phyloP scores from a whole-genome alignment of 2,329 filamentous ascomycete species.

The Exophiala oligosperma region DNA sequence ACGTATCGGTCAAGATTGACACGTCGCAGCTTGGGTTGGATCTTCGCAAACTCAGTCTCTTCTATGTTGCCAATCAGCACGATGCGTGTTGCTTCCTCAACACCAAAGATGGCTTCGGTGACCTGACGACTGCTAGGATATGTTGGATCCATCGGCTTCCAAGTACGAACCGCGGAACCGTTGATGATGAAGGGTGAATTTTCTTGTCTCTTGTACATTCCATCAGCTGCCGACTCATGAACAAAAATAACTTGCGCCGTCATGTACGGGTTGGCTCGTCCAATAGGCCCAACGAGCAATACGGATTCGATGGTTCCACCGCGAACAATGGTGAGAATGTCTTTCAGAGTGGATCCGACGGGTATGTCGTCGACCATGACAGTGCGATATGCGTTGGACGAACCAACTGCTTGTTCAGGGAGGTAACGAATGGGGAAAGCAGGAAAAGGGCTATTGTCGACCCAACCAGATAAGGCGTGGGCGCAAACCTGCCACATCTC shows the following conservation, averaged over 20 bases:
- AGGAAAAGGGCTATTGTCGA: constrained; percentile 13
- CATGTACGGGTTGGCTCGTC: constrained; percentile 20
- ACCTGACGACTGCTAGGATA: constrained; percentile 25
- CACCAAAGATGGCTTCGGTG: constrained; percentile 21
- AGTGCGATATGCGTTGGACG: constrained; percentile 25
- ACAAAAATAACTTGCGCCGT: constrained; percentile 28
- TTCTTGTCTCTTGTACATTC: constrained; percentile 21
- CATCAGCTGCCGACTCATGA: constrained; percentile 20
- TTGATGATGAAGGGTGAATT: constrained; percentile 21
- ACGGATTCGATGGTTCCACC: constrained; percentile 27
- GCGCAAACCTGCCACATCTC: constrained; percentile 9
- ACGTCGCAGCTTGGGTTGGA: constrained; percentile 12
- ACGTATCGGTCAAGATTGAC: constrained; percentile 9
- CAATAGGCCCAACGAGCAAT: constrained; percentile 25
- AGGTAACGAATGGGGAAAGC: constrained; percentile 26
- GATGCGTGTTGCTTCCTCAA: constrained; percentile 21
- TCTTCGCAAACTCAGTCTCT: constrained; percentile 2
- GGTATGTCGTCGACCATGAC: constrained; percentile 31
- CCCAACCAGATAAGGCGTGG: neutral
- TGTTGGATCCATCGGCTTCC: constrained; percentile 28
- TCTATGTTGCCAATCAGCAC: constrained; percentile 21
- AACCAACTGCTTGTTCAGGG: constrained; percentile 20
- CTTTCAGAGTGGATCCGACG: constrained; percentile 14
- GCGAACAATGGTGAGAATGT: constrained; percentile 21
- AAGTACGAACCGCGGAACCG: constrained; percentile 18